Percentiles rank a stretch among this genome's conserved stretches.
These are phyloP conservation scores for Colletotrichum musae DNA, from an alignment of 2,329 filamentous ascomycete genomes.

Conservation along the genomic window DNA sequence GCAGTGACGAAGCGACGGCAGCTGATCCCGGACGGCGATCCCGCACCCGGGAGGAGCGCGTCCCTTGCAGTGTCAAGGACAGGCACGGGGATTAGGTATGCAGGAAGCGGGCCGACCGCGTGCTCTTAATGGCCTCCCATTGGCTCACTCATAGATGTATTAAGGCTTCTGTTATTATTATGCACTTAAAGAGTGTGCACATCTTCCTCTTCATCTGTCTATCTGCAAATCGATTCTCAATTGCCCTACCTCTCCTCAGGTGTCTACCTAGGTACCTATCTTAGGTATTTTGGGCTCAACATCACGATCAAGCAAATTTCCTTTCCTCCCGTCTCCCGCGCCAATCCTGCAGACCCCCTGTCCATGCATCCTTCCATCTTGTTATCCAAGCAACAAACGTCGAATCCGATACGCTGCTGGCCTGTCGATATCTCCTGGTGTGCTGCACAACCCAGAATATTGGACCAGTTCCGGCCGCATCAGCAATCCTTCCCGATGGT, in stretches of 20 bases:
- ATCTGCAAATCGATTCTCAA: neutral
- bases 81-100: neutral
- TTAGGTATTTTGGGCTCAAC: neutral
- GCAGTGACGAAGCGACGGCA: slow-evolving; percentile 11
- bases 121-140: neutral
- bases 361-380: slow-evolving; percentile 21
- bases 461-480: slow-evolving; percentile 14
- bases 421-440: slow-evolving; percentile 13
- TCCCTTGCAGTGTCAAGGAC: neutral
- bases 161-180: neutral
- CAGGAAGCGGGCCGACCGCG: neutral
- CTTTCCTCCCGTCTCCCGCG: neutral
- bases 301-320: slow-evolving; percentile 14
- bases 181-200: neutral
- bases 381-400: neutral
- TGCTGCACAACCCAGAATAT: slow-evolving; percentile 20
- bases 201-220: neutral
- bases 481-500: slow-evolving; percentile 12
- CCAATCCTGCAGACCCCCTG: slow-evolving; percentile 9
- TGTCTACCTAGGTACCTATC: neutral
- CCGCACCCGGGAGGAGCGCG: neutral
- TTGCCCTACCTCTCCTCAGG: neutral
- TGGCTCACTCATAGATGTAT: neutral
- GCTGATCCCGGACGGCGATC: slow-evolving; percentile 17
- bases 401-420: slow-evolving; percentile 9